Evolutionary conservation across 495 filamentous ascomycete genomes (phyloP), one percentile per base, ranked within the genome.

Genomic region (Staphylotrichum tortipilum): DNA sequence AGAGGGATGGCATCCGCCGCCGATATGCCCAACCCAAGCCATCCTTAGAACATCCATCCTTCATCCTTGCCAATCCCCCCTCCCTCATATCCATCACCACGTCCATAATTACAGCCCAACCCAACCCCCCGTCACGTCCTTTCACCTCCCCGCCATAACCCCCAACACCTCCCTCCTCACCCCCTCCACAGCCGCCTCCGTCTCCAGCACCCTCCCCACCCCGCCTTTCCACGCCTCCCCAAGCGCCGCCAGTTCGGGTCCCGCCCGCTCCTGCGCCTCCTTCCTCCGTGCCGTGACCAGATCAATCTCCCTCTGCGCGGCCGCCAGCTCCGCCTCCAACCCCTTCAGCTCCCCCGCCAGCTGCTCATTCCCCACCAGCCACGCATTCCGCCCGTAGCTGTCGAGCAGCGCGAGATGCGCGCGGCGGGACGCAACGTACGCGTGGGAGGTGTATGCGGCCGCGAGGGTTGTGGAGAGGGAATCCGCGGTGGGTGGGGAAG

Each of bases 341-440:
- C 59, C 67, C 14, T 76, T 72, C 43, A 96, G 69, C 23, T 88
- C 75, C 35, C 78, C 78, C 64, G 95, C 89, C 22, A 89, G 54
- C 49, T 88, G 79, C 50, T 78, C 75, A 67, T 97, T 97, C 7
- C 80, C 82, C 10, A 94, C 74, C 47, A 97, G 70, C 90, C 91
- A 96, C 11, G 86, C 84, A 68, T 94, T 95, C 71, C 86, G 88
- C 59, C 89, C 90, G 68, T 80, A 81, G 51, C 75, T 74, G 56
- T 90, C 86, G 9, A 96, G 78, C 9, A 92, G 74, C 4, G 76
- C 69, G 18, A 95, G 77, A 60, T 94, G 85, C 23, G 79, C 70
- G 22, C 78, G 73, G 4, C 89, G 82, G 17, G 69, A 67, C 1
- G 74, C 61, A 11, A 95, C 71, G 66, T 94, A 87, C 0, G 76